These are phyloP conservation scores for Letharia lupina DNA, from an alignment of 495 filamentous ascomycete genomes.

Conservation along the genomic window DNA sequence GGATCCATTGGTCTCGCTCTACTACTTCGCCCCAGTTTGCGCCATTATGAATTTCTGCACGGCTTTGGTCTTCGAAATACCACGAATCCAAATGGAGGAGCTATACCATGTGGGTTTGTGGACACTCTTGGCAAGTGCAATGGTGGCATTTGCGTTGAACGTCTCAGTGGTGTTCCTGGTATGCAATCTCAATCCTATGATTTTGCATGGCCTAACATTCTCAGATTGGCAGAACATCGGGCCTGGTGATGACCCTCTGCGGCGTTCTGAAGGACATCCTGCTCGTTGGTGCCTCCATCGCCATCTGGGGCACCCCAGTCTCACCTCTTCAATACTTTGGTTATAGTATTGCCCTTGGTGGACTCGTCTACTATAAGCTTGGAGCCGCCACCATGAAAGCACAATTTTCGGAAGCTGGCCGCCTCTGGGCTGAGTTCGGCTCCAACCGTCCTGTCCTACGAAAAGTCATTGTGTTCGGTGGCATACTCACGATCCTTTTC, in stretches of 20 bases:
- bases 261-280: slow-evolving; percentile 98
- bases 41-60: slow-evolving; percentile 65
- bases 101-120: slow-evolving; percentile 48
- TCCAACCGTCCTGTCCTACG: slow-evolving; percentile 61
- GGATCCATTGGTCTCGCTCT: slow-evolving; percentile 76
- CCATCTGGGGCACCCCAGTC: slow-evolving; percentile 81
- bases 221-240: slow-evolving; percentile 95
- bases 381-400: slow-evolving; percentile 77
- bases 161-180: slow-evolving; percentile 69
- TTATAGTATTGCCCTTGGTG: slow-evolving; percentile 81
- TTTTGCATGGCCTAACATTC: background rate
- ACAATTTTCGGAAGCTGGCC: slow-evolving; percentile 57
- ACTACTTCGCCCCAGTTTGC: slow-evolving; percentile 78
- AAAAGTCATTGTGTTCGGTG: slow-evolving; percentile 62
- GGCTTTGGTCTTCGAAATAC: slow-evolving; percentile 51
- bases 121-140: slow-evolving; percentile 55
- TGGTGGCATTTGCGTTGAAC: slow-evolving; percentile 70
- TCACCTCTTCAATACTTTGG: slow-evolving; percentile 83
- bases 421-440: slow-evolving; percentile 82
- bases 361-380: slow-evolving; percentile 96
- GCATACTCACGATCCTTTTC: slow-evolving; percentile 54
- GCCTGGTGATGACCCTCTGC: slow-evolving; percentile 91
- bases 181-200: slow-evolving; percentile 26
- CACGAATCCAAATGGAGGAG: slow-evolving; percentile 43
- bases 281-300: slow-evolving; percentile 79